Evolutionary conservation across 805 yeast species (phyloP).

Genomic region (Nakazawaea holstii): DNA sequence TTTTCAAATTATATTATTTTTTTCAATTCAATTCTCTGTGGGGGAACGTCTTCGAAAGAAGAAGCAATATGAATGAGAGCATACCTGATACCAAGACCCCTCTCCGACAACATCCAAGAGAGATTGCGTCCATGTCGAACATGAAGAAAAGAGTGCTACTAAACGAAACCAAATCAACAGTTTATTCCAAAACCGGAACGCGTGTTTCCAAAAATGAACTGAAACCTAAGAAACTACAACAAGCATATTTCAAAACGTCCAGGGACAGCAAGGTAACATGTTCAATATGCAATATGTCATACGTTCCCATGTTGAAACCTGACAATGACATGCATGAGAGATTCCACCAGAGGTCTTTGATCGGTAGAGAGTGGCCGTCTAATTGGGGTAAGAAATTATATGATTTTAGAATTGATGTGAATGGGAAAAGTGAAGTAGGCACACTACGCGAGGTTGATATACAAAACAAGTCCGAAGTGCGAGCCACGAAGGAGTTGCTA

Average conservation of each 20-base stretch:
- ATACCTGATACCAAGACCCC: too few relatives aligned
- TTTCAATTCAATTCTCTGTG: not conserved
- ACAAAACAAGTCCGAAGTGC: conserved; percentile 24
- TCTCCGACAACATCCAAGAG: too few relatives aligned
- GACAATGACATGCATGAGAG: conserved; percentile 44
- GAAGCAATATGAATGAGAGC: too few relatives aligned
- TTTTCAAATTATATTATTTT: not conserved
- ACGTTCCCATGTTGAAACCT: conserved; percentile 29
- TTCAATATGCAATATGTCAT: conserved; percentile 49
- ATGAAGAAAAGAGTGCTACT: not conserved
- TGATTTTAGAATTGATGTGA: conserved; percentile 1
- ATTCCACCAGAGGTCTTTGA: conserved; percentile 43
- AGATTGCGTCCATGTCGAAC: too few relatives aligned
- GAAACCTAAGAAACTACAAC: conserved; percentile 10
- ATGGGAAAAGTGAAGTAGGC: conserved; percentile 10
- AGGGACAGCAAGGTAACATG: conserved; percentile 29
- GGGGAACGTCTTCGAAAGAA: too few relatives aligned
- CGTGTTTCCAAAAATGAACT: not conserved
- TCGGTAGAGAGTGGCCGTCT: conserved; percentile 45
- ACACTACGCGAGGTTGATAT: conserved; percentile 31
- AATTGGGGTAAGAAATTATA: conserved; percentile 27
- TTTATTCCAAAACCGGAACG: not conserved
- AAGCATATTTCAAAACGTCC: conserved; percentile 16
- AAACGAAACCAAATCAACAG: not conserved
- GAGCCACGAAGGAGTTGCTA: conserved; percentile 35